Evolutionary conservation across 225 moss, liverwort and hornwort genomes (phyloP).

Genomic region (Climacium dendroides): DNA sequence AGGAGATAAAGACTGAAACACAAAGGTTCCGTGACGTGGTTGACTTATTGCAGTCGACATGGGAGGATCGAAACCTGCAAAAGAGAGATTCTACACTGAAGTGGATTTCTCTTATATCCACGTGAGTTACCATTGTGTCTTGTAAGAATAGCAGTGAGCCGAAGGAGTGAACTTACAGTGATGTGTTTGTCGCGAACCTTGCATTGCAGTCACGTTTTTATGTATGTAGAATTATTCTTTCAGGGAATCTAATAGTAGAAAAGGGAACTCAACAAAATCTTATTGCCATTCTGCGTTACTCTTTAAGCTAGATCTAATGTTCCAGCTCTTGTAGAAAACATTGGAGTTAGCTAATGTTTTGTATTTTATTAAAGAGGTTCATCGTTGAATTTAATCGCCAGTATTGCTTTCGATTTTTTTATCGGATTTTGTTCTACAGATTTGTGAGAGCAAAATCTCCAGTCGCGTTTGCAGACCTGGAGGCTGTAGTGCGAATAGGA

Average conservation of each 20-base stretch:
- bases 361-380: background rate
- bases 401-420: background rate
- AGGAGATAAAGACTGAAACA: conserved; percentile 64
- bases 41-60: conserved; percentile 20
- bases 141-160: background rate
- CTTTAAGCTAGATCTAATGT: background rate
- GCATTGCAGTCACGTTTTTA: background rate
- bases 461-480: conserved; percentile 60
- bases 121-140: conserved; percentile 14
- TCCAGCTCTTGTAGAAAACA: background rate
- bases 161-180: background rate
- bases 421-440: conserved; percentile 32
- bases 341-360: background rate
- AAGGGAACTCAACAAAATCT: background rate
- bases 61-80: conserved; percentile 15
- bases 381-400: background rate
- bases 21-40: conserved; percentile 74
- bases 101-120: conserved; percentile 31
- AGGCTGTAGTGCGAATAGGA: conserved; percentile 63
- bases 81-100: conserved; percentile 27
- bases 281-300: background rate
- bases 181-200: background rate
- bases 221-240: background rate
- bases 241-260: background rate
- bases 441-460: conserved; percentile 78